These are phyloP conservation scores for Golubevia pallescens DNA, from an alignment of 1,284 basidiomycete species.

Conservation along the genomic window DNA sequence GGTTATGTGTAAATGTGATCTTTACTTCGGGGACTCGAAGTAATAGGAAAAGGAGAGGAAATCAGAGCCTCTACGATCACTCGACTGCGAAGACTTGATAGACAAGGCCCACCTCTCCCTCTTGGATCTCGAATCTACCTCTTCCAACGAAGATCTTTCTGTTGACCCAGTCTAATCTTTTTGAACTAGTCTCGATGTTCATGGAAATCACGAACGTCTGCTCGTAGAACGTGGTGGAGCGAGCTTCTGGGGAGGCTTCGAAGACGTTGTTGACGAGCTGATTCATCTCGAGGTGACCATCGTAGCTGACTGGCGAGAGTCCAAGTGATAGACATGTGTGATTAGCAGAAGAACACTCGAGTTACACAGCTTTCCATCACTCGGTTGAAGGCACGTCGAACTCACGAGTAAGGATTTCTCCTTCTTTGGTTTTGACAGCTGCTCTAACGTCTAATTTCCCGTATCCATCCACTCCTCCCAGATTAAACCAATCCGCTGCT, in stretches of 20 bases:
- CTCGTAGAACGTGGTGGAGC: slow-evolving; percentile 25
- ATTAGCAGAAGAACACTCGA: not conserved
- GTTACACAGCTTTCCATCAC: too few species aligned
- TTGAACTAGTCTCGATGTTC: slow-evolving; percentile 18
- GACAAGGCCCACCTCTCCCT: slow-evolving; percentile 14
- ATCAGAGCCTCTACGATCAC: too few species aligned
- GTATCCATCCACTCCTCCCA: slow-evolving; percentile 22
- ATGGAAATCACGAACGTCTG: slow-evolving; percentile 16
- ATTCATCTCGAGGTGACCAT: slow-evolving; percentile 21
- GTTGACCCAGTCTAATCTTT: slow-evolving; percentile 30
- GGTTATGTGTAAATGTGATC: too few species aligned
- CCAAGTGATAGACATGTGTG: not conserved
- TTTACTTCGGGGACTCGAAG: too few species aligned
- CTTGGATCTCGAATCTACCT: slow-evolving; percentile 15
- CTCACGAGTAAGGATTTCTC: slow-evolving; percentile 11
- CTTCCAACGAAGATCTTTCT: slow-evolving; percentile 27
- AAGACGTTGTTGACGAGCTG: slow-evolving; percentile 22
- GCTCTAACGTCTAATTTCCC: slow-evolving; percentile 27
- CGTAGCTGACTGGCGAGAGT: slow-evolving; percentile 23
- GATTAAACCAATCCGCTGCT: slow-evolving; percentile 17
- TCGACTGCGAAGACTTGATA: not conserved
- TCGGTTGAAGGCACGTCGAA: not conserved
- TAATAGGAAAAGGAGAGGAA: too few species aligned
- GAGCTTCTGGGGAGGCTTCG: slow-evolving; percentile 14
- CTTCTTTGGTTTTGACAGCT: slow-evolving; percentile 18